Conservation (phyloP, 1,139 yeast species). For the Saccharomyces hybrid region DNA sequence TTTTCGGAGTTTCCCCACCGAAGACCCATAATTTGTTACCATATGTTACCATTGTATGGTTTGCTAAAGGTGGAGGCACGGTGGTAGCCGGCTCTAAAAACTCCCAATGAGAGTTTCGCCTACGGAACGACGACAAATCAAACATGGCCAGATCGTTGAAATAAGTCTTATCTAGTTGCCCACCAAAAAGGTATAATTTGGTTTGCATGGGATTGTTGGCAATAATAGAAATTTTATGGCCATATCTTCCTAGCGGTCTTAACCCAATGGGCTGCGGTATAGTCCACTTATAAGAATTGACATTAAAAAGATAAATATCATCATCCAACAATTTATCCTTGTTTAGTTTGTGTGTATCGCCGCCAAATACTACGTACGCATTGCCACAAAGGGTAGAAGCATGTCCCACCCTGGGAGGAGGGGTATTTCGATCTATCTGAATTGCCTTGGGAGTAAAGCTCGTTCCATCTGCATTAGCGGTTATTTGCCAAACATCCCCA, state of each 20-base stretch:
- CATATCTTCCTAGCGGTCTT: slow-evolving; percentile 89
- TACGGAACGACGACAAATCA: slow-evolving; percentile 82
- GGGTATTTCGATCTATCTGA: slow-evolving; percentile 62
- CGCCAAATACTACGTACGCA: slow-evolving; percentile 93
- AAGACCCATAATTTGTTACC: slow-evolving; percentile 78
- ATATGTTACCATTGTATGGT: slow-evolving; percentile 81
- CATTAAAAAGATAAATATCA: slow-evolving; percentile 79
- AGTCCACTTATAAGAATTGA: slow-evolving; percentile 86
- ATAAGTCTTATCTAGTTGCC: slow-evolving; percentile 83
- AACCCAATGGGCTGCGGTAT: slow-evolving; percentile 75
- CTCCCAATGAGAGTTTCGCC: slow-evolving; percentile 81
- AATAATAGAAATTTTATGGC: slow-evolving; percentile 66
- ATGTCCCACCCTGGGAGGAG: slow-evolving; percentile 96
- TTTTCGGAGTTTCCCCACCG: slow-evolving; percentile 75
- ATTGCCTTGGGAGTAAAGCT: slow-evolving; percentile 52
- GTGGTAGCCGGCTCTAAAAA: slow-evolving; percentile 44
- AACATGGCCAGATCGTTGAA: slow-evolving; percentile 81
- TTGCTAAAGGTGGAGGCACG: slow-evolving; percentile 85
- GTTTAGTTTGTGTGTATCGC: slow-evolving; percentile 87
- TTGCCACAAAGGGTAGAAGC: slow-evolving; percentile 89
- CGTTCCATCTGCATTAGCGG: slow-evolving; percentile 40
- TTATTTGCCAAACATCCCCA: slow-evolving; percentile 82
- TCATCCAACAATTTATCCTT: slow-evolving; percentile 77
- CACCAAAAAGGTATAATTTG: slow-evolving; percentile 82
- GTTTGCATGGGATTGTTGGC: slow-evolving; percentile 61